Evolutionary conservation across 1,139 yeast genomes (phyloP).

Genomic region (Zygoascus meyerae): DNA sequence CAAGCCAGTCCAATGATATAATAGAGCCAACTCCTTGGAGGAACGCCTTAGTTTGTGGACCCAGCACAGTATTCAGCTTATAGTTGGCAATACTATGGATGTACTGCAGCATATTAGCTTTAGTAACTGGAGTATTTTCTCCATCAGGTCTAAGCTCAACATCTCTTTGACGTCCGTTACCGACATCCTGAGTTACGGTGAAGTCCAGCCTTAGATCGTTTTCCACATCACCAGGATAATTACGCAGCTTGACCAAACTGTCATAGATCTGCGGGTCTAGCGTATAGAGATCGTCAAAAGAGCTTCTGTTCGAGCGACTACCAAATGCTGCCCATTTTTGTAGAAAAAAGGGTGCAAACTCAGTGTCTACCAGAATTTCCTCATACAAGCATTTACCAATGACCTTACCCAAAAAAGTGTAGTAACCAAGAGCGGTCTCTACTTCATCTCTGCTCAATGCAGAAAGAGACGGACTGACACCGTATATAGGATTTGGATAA

Average conservation of each 20-base stretch:
- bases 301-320: constrained; percentile 36
- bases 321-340: constrained; percentile 54
- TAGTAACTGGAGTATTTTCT: constrained; percentile 47
- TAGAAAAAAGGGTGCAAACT: constrained; percentile 82
- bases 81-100: constrained; percentile 74
- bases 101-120: constrained; percentile 63
- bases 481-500: constrained; percentile 68
- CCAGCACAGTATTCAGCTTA: constrained; percentile 61
- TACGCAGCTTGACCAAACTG: constrained; percentile 57
- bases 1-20: constrained; percentile 68
- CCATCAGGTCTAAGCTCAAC: constrained; percentile 65
- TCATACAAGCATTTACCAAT: constrained; percentile 91
- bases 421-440: constrained; percentile 38
- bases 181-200: constrained; percentile 47
- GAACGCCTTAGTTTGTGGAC: constrained; percentile 57
- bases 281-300: constrained; percentile 73
- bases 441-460: constrained; percentile 25
- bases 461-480: constrained; percentile 20
- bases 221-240: constrained; percentile 54
- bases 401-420: constrained; percentile 68
- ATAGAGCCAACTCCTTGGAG: constrained; percentile 65
- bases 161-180: constrained; percentile 34
- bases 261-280: constrained; percentile 64
- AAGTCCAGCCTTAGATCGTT: constrained; percentile 58
- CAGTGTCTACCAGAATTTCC: constrained; percentile 69